Base-by-base conservation (phyloP, 2,329 filamentous ascomycete genomes). In the Scytalidium sp. region DNA sequence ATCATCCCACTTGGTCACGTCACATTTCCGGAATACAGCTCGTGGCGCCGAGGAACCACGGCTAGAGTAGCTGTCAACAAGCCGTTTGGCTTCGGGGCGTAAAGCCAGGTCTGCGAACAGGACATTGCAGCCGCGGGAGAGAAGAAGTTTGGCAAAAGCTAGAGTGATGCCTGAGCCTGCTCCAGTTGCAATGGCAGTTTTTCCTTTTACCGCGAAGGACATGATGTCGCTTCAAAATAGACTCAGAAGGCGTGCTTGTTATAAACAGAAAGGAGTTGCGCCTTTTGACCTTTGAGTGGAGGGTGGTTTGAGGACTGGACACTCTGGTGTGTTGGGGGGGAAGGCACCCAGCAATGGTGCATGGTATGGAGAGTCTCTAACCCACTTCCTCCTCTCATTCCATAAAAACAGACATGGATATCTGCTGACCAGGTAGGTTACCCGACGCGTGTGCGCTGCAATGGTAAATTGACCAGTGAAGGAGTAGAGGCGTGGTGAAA, bases 171-270 rank as follows among this genome's bases (percentile, higher is more conserved):
- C 76, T 43, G 76, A 79, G 22, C 78, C 77, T 39, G 75, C 77
- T 25, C 78, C 78, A 11, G 77, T 81, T 25, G 81, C 66, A 43
- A 81, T 76, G 13, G 78, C 78, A 13, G 75, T 72, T 58, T 72
- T 75, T 46, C 70, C 71, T 46, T 68, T 58, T 17, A 77, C 69
- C 15, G 56, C 55, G 56, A 61, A 59, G 8, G 60, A 59, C 60
- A 63, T 63, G 39, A 21, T 41, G 25, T 27, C 25, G 25, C 25
- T 27, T 27, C 25, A 27, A 13, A 27, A 27, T 27, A 27, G 25
- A 27, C 25, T 27, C 13, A 27, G 25, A 7, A 7, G 25, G 25
- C 25, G 25, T 13, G 25, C 7, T 27, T 13, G 25, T 27, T 27
- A 27, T 27, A 27, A 27, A 27, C 25, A 27, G 25, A 27, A 27